Evolutionary conservation across 306 rosid species (phyloP).

Genomic region (Vigna unguiculata): DNA sequence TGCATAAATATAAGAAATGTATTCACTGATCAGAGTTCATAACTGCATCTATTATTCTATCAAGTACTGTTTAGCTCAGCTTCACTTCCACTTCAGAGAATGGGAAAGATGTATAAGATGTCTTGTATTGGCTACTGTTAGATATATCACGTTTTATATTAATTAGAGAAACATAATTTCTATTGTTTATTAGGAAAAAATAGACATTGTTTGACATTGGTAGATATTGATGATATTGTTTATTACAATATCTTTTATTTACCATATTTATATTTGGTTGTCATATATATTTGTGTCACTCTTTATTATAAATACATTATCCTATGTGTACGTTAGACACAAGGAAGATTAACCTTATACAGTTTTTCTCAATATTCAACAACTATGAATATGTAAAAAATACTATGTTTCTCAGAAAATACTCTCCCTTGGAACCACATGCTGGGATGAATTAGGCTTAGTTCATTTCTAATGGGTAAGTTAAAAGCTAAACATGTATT

Average conservation of each 20-base stretch:
- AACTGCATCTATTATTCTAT: not conserved
- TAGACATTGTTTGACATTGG: no score
- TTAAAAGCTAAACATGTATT: not conserved
- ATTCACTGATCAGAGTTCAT: not conserved
- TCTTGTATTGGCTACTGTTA: not conserved
- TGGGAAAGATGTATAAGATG: conserved; percentile 11
- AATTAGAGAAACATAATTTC: no score
- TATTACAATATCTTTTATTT: no score
- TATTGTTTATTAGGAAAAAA: no score
- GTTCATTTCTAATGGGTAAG: not conserved
- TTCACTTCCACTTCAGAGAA: not conserved
- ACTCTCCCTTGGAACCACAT: not conserved
- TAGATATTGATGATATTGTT: no score
- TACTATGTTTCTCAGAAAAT: not conserved
- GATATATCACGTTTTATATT: no score
- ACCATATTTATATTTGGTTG: no score
- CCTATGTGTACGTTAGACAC: no score
- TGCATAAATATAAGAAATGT: not conserved
- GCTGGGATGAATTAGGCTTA: not conserved
- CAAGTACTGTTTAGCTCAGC: not conserved
- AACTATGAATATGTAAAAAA: not conserved
- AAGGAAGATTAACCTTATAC: no score
- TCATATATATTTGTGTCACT: no score
- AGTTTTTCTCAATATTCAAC: no score
- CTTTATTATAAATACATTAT: no score